Conservation (phyloP, 169 alveolate species). For the Blepharisma undulans region DNA sequence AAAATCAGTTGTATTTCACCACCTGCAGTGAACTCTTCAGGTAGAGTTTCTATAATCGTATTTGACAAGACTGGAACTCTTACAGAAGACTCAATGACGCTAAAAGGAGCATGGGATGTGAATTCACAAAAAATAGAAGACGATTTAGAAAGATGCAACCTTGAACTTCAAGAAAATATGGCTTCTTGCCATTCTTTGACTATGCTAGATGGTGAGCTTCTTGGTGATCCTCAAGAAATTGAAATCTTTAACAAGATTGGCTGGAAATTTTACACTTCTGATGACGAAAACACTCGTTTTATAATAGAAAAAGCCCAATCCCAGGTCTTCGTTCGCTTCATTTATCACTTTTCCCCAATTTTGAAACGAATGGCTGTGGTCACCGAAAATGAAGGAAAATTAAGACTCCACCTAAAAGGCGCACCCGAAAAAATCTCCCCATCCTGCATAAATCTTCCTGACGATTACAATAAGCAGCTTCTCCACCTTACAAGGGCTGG, state of each 20-base stretch:
- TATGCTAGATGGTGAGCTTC: slow-evolving; percentile 62
- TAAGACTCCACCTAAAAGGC: slow-evolving; percentile 86
- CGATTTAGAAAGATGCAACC: not conserved
- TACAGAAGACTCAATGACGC: slow-evolving; percentile 91
- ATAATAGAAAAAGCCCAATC: not conserved
- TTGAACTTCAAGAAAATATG: slow-evolving; percentile 62
- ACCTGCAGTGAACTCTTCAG: slow-evolving; percentile 94
- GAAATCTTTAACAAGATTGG: slow-evolving; percentile 81
- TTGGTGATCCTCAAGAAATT: slow-evolving; percentile 87
- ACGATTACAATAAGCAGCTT: slow-evolving; percentile 79
- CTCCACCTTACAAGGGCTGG: slow-evolving; percentile 74
- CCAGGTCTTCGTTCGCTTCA: slow-evolving; percentile 67
- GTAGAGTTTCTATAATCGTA: slow-evolving; percentile 92
- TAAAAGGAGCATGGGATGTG: slow-evolving; percentile 15
- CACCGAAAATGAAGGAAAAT: slow-evolving; percentile 66
- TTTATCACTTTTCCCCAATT: slow-evolving; percentile 85
- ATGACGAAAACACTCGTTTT: slow-evolving; percentile 44
- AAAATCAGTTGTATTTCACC: slow-evolving; percentile 94
- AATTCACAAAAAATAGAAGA: not conserved
- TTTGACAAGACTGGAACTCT: slow-evolving; percentile 99
- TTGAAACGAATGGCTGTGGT: slow-evolving; percentile 86
- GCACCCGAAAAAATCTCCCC: slow-evolving; percentile 88
- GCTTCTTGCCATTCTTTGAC: slow-evolving; percentile 85
- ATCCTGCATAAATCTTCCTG: slow-evolving; percentile 67
- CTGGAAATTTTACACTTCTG: slow-evolving; percentile 70